These are phyloP conservation scores for Fistulina hepatica DNA, from an alignment of 1,284 basidiomycete genomes.

Conservation along the genomic window DNA sequence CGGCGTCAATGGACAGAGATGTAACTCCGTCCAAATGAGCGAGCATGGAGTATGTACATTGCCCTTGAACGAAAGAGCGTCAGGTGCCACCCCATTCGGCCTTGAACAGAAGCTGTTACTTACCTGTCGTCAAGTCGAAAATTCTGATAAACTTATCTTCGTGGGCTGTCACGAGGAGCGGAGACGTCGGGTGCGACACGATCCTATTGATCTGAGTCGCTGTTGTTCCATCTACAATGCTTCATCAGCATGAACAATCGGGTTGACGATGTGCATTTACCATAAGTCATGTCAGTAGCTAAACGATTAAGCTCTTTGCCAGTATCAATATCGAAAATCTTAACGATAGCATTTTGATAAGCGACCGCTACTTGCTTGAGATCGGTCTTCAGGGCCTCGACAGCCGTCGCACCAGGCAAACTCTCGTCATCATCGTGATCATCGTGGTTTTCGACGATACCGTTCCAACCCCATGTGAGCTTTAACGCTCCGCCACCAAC, in stretches of 20 bases:
- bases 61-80: constrained; percentile 34
- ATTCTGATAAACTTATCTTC: constrained; percentile 91
- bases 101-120: constrained; percentile 18
- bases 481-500: constrained; percentile 51
- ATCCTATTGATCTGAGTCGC: constrained; percentile 84
- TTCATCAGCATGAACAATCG: constrained; percentile 9
- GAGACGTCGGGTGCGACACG: constrained; percentile 84
- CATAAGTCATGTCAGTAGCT: constrained; percentile 58
- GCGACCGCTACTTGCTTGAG: constrained; percentile 80
- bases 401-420: constrained; percentile 63
- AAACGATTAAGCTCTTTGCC: constrained; percentile 71
- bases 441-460: constrained; percentile 45
- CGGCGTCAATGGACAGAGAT: constrained; percentile 79
- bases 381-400: constrained; percentile 71
- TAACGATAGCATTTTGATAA: constrained; percentile 84
- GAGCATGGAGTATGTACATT: constrained; percentile 81
- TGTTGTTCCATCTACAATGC: constrained; percentile 47
- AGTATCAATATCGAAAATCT: constrained; percentile 81
- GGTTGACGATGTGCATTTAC: constrained; percentile 30
- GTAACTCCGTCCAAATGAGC: constrained; percentile 91
- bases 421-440: constrained; percentile 23
- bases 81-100: constrained; percentile 7
- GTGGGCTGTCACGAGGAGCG: constrained; percentile 80
- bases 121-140: constrained; percentile 77
- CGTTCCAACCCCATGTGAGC: constrained; percentile 73